Percentiles rank a stretch among this genome's conserved stretches.
Conservation (phyloP, 2,329 filamentous ascomycete genomes). For the Akanthomyces dipterigenus region DNA sequence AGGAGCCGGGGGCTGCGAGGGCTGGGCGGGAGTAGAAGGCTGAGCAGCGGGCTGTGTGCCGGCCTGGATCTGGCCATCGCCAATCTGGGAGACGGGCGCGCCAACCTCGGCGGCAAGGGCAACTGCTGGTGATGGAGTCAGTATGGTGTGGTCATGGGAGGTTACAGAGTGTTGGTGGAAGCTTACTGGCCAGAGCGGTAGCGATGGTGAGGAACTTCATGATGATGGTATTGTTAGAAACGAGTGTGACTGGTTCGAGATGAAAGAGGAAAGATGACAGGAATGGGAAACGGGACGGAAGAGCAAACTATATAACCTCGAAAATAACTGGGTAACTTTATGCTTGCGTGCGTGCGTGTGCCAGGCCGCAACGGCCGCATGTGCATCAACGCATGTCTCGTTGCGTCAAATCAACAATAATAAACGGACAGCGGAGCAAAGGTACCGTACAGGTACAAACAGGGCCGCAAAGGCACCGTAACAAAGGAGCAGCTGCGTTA, state of each 20-base stretch:
- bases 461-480: neutral
- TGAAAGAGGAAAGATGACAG: neutral
- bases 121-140: neutral
- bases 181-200: slow-evolving; percentile 1
- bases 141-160: too few relatives aligned
- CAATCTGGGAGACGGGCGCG: neutral
- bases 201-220: slow-evolving; percentile 7
- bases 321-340: neutral
- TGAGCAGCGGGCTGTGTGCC: neutral
- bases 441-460: neutral
- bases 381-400: neutral
- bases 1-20: neutral
- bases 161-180: neutral
- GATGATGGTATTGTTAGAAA: neutral
- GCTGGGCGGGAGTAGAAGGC: neutral
- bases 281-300: neutral
- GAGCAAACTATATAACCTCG: neutral
- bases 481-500: neutral
- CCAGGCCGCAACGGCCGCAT: neutral
- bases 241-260: neutral
- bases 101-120: neutral
- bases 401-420: neutral
- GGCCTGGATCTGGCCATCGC: slow-evolving; percentile 1
- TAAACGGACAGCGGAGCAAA: neutral
- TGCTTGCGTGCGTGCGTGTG: neutral